Percentiles rank a stretch among this genome's conserved stretches.
Evolutionary conservation across 2,329 filamentous ascomycete species (phyloP).

Genomic region (Chlorencoelia australis): DNA sequence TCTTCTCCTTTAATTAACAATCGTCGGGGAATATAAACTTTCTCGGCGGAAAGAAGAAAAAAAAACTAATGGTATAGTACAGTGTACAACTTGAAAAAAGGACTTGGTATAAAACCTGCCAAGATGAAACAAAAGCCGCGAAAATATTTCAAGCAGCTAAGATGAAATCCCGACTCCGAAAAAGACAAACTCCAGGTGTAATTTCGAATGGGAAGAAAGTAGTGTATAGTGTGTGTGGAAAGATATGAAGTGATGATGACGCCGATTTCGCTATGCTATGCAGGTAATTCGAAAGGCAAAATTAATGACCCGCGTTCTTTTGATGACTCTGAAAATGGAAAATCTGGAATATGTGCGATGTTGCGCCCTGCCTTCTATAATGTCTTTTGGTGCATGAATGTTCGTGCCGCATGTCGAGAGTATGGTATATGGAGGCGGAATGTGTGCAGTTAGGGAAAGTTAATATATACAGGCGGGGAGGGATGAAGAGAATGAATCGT

Average conservation of each 20-base stretch:
- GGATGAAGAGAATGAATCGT: conserved; percentile 3
- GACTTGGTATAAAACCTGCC: too few species aligned
- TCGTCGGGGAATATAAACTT: too few species aligned
- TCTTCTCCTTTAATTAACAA: too few species aligned
- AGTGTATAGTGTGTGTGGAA: too few species aligned
- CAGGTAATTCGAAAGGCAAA: neutral
- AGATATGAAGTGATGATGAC: conserved; percentile 1
- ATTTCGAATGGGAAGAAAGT: too few species aligned
- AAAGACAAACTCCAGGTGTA: too few species aligned
- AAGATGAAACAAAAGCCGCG: too few species aligned
- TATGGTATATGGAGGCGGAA: conserved; percentile 8
- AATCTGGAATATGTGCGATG: conserved; percentile 1
- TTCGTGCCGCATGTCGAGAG: conserved; percentile 6
- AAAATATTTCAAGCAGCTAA: too few species aligned
- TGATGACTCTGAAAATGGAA: conserved; percentile 4
- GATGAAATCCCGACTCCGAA: too few species aligned
- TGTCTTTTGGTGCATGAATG: conserved; percentile 7
- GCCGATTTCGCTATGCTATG: conserved; percentile 10
- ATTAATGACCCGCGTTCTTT: conserved; percentile 6
- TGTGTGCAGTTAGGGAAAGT: conserved; percentile 5
- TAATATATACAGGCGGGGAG: conserved; percentile 15
- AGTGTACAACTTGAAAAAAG: too few species aligned
- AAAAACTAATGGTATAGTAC: too few species aligned
- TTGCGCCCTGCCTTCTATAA: conserved; percentile 9
- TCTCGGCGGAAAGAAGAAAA: too few species aligned